Base-by-base conservation (phyloP, 345 rosid genomes). In the Salix purpurea region DNA sequence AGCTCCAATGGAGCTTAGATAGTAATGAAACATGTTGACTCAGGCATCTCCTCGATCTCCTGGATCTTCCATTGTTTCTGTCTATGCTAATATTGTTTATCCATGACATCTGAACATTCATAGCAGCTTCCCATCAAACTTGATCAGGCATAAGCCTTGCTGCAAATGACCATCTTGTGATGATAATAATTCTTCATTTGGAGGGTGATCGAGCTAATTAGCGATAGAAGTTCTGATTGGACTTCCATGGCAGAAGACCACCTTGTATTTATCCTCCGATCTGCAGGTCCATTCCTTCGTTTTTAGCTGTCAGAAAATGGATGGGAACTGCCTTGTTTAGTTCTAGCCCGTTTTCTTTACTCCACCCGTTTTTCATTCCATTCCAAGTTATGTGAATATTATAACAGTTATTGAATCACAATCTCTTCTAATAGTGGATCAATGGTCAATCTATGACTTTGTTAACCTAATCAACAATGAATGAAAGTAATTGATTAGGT, bases 1-100 rank as follows among this genome's bases (percentile, higher is more conserved):
- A 13, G 70, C 76, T 4, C 7, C 74, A 26, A n/a, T 3, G 24
- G 72, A 65, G 81, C 84, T 69, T 82, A 58, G 76, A 39, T 46
- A 19, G 68, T 16, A 2, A 77, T 4, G 30, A 14, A 64, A 18
- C 6, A 44, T 32, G 67, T 39, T 70, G 67, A 32, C 70, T 1
- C 12, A 30, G 74, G 74, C 48, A 61, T 44, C 23, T 70, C 18
- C 34, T 44, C 32, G 39, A n/a, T 56, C 26, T 70, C 18, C 34
- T 44, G 32, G 39, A n/a, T 56, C 26, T 9, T 56, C 9, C 62
- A 56, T n/a, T 56, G 26, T 56, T 56, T 7, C 21, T 54, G 26
- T 18, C 18, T 50, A 56, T 56, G 56, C 56, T 50, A 50, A 50
- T 15, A 50, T 50, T 50, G 62, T 56, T 54, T 4, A 56, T 50